Evolutionary conservation across 192 early-diverging fungal species (phyloP).

Genomic region (Umbelopsis ramanniana): DNA sequence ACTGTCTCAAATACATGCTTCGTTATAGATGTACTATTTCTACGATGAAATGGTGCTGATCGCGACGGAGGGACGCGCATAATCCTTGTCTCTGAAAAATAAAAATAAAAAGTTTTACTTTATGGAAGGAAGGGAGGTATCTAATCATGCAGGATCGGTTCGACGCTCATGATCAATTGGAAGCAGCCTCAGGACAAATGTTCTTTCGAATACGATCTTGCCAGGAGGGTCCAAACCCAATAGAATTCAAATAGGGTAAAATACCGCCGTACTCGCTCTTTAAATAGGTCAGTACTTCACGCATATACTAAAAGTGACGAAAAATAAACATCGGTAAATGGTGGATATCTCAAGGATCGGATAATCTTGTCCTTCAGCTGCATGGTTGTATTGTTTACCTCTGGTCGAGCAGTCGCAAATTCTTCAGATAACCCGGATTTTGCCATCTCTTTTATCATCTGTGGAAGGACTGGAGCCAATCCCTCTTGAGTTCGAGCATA

Average conservation of each 20-base stretch:
- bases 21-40: too few species aligned
- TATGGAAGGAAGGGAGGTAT: too few species aligned
- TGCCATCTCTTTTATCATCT: conserved; percentile 57
- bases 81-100: too few species aligned
- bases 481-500: conserved; percentile 54
- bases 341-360: too few species aligned
- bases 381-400: conserved; percentile 49
- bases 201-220: conserved; percentile 33
- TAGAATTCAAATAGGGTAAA: conserved; percentile 20
- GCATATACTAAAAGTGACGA: conserved; percentile 30
- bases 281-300: conserved; percentile 26
- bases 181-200: neutral
- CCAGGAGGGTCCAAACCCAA: conserved; percentile 28
- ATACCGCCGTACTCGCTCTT: conserved; percentile 30
- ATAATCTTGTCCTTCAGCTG: too few species aligned
- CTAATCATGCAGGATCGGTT: too few species aligned
- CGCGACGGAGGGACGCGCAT: too few species aligned
- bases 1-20: too few species aligned
- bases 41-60: too few species aligned
- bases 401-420: conserved; percentile 53
- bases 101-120: too few species aligned
- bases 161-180: too few species aligned
- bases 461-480: conserved; percentile 45
- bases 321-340: neutral
- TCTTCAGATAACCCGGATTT: conserved; percentile 52